Evolutionary conservation across 768 basidiomycete genomes (phyloP).

Genomic region (Piloderma croceum): DNA sequence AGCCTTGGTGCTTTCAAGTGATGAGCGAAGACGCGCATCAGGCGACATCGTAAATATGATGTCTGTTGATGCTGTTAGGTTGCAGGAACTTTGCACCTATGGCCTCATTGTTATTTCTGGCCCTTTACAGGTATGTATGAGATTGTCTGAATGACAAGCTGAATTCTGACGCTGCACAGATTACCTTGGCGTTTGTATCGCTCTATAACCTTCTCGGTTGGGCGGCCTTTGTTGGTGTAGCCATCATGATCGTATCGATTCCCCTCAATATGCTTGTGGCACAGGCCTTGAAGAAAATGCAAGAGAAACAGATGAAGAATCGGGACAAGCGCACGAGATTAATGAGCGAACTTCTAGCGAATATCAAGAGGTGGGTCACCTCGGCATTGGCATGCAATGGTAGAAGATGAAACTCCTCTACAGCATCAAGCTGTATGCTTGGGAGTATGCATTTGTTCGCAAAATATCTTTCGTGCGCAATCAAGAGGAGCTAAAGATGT

Average conservation of each 20-base stretch:
- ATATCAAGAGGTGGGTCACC: slow-evolving; percentile 67
- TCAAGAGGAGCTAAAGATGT: slow-evolving; percentile 73
- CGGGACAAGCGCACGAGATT: slow-evolving; percentile 76
- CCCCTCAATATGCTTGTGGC: slow-evolving; percentile 78
- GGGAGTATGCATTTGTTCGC: slow-evolving; percentile 88
- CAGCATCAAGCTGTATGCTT: slow-evolving; percentile 88
- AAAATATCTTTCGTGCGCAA: slow-evolving; percentile 78
- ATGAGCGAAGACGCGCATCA: slow-evolving; percentile 72
- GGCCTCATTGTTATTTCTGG: slow-evolving; percentile 83
- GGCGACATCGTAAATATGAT: slow-evolving; percentile 95
- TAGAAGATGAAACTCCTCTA: background rate
- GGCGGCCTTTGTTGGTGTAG: slow-evolving; percentile 87
- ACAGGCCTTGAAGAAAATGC: slow-evolving; percentile 62
- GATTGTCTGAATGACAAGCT: background rate
- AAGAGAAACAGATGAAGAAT: slow-evolving; percentile 90
- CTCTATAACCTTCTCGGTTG: slow-evolving; percentile 88
- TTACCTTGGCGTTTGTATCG: slow-evolving; percentile 83
- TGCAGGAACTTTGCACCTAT: slow-evolving; percentile 79
- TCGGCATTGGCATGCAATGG: background rate
- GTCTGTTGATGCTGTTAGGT: slow-evolving; percentile 76
- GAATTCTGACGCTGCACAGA: slow-evolving; percentile 34
- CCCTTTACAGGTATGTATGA: slow-evolving; percentile 62
- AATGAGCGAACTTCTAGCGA: slow-evolving; percentile 91
- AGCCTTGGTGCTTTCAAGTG: slow-evolving; percentile 78
- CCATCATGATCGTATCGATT: slow-evolving; percentile 78